Evolutionary conservation across 352 stramenopile genomes (phyloP).

Genomic region (Phytophthora macrochlamydospora): DNA sequence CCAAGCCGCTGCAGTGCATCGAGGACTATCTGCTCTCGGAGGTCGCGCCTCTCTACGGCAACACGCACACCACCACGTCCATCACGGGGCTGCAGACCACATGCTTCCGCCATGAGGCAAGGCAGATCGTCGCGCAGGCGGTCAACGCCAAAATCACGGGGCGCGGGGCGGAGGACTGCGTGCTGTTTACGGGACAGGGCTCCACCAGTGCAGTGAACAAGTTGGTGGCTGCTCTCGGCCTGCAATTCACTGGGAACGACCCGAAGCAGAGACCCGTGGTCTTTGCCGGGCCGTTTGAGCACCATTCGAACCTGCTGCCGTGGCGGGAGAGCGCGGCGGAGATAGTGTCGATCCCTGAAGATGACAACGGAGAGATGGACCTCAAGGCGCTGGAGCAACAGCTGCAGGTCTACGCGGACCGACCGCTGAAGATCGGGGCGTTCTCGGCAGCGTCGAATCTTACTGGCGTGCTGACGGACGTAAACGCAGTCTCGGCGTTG

Average conservation of each 20-base stretch:
- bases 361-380: conserved; percentile 60
- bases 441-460: conserved; percentile 97
- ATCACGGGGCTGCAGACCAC: conserved; percentile 86
- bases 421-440: conserved; percentile 80
- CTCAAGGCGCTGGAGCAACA: conserved; percentile 48
- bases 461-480: conserved; percentile 93
- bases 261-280: conserved; percentile 69
- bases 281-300: conserved; percentile 95
- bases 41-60: conserved; percentile 96
- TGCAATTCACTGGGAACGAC: conserved; percentile 29
- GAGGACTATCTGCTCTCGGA: conserved; percentile 89
- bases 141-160: conserved; percentile 91
- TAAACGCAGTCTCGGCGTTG: conserved; percentile 88
- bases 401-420: conserved; percentile 53
- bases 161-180: conserved; percentile 91
- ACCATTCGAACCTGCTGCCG: conserved; percentile 98
- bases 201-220: conserved; percentile 87
- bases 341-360: conserved; percentile 75
- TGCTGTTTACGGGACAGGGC: conserved; percentile 94
- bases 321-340: conserved; percentile 94
- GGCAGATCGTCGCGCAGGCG: conserved; percentile 93
- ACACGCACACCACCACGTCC: conserved; percentile 96
- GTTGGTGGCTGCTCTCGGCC: conserved; percentile 70
- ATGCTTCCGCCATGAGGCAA: conserved; percentile 95
- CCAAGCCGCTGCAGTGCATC: conserved; percentile 85